Evolutionary conservation across 352 stramenopile species (phyloP).

Genomic region (Thraustochytrium sp.): DNA sequence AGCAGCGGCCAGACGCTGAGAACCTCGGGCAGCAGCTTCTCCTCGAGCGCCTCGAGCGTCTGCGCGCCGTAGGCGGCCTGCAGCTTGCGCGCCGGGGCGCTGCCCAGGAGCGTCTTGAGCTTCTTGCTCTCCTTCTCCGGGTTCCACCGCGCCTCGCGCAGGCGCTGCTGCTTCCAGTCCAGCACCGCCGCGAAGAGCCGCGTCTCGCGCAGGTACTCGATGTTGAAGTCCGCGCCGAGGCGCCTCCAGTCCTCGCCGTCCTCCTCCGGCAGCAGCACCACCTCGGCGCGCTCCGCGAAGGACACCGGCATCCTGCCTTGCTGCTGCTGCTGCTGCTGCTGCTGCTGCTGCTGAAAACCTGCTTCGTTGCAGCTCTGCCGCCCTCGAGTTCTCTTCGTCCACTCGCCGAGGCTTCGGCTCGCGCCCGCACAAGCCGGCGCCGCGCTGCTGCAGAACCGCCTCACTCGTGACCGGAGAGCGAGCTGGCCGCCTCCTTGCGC

Average conservation of each 20-base stretch:
- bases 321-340: too few species aligned
- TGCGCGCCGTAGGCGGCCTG: neutral
- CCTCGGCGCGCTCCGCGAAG: neutral
- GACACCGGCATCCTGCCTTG: neutral
- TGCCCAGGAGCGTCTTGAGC: neutral
- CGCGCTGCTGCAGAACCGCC: too few species aligned
- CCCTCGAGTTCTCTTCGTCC: too few species aligned
- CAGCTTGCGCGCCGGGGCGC: neutral
- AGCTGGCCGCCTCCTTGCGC: too few species aligned
- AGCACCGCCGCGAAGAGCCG: neutral
- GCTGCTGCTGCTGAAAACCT: too few species aligned
- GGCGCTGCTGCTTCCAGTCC: neutral
- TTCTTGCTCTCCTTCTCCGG: neutral
- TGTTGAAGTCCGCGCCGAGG: neutral
- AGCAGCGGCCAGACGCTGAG: neutral
- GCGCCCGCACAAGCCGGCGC: too few species aligned
- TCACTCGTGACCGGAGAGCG: too few species aligned
- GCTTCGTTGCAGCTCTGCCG: too few species aligned
- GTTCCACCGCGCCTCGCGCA: neutral
- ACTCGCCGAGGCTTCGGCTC: too few species aligned
- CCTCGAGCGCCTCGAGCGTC: neutral
- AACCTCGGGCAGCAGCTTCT: neutral
- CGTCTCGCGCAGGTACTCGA: constrained; percentile 1
- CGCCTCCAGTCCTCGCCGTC: neutral
- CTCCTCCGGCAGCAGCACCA: neutral